Base-by-base conservation (phyloP, 1,284 basidiomycete species). In the Takashimella tepidaria region DNA sequence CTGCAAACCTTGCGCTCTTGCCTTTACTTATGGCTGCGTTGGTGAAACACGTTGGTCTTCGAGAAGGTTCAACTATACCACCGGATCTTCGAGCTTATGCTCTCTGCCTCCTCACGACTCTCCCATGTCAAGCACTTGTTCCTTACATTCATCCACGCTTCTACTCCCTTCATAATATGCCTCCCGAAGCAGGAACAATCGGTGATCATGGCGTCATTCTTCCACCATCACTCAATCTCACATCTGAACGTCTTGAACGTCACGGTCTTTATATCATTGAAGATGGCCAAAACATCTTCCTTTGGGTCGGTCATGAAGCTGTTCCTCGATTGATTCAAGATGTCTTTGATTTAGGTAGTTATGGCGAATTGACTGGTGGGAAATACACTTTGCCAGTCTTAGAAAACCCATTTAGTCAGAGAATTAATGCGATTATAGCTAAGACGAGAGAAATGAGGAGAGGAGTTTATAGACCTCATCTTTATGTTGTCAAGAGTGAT, bases 401-500 rank as follows among this genome's bases (percentile, higher is more conserved):
- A 19, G 93, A 97, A 45, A 98, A 98, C 74, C 78, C 84, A 2
- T 97, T 98, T 83, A 91, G 87, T 23, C 86, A 93, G 72, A 86
- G 96, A 16, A 82, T 99, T 61, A 95, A 92, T 68, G 91, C 91
- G 1, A 83, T 99, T 63, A 79, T 99, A 50, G 87, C 89, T 75
- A 96, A 97, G 79, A 89, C 89, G 27, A 81, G 92, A 19, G 92
- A 96, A 76, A 53, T 75, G 45, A 67, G 80, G 21, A 81, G 92
- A 41, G 93, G 95, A 8, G 85, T 88, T 3, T 98, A 98, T 76
- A 86, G 87, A 69, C 90, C 92, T 13, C 90, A 96, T 70, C 78
- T 99, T n/a, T 98, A 98, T 72, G 79, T 98, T 43, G 93, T 98
- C 67, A 99, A 98, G 78, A 92, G 96, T 73, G 96, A 98, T 67